Conservation (phyloP, 2,329 filamentous ascomycete genomes). For the Nigrograna mackinnonii region DNA sequence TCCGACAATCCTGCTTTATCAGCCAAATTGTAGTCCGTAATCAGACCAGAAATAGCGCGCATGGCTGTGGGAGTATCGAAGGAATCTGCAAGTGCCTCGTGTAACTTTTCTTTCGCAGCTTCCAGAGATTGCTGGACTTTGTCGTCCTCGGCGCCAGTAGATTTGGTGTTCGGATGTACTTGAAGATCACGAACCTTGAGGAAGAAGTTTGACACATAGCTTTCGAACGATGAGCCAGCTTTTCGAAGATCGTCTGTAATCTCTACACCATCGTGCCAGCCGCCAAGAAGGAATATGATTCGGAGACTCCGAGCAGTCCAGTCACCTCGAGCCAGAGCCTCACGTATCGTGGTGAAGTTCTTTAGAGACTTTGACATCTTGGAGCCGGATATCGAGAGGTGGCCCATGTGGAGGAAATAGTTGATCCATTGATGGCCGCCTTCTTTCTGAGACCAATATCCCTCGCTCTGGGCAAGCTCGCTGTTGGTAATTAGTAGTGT, state of each 20-base stretch:
- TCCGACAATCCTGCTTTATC: constrained; percentile 45
- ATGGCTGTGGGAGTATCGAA: constrained; percentile 86
- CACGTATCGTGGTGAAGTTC: constrained; percentile 92
- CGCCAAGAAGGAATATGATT: constrained; percentile 83
- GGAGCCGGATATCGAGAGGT: constrained; percentile 82
- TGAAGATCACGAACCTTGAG: constrained; percentile 58
- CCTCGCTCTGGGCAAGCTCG: constrained; percentile 86
- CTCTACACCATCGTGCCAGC: constrained; percentile 90
- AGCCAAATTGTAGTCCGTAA: constrained; percentile 73
- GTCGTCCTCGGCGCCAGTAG: constrained; percentile 37
- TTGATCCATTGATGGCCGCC: constrained; percentile 77
- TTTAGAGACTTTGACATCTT: constrained; percentile 98
- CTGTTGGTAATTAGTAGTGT: constrained; percentile 67
- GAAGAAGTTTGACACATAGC: constrained; percentile 73
- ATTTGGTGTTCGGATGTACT: constrained; percentile 33
- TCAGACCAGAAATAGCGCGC: constrained; percentile 75
- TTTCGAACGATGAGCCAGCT: constrained; percentile 78
- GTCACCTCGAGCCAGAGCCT: constrained; percentile 69
- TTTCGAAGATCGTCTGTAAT: constrained; percentile 83
- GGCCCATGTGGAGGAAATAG: constrained; percentile 86
- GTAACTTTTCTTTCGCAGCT: constrained; percentile 59
- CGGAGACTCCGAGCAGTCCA: constrained; percentile 82
- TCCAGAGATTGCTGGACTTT: constrained; percentile 55
- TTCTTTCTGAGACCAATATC: constrained; percentile 65
- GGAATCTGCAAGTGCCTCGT: constrained; percentile 75